These are phyloP conservation scores for Penicillium coffeae DNA, from an alignment of 495 filamentous ascomycete genomes.

Conservation along the genomic window DNA sequence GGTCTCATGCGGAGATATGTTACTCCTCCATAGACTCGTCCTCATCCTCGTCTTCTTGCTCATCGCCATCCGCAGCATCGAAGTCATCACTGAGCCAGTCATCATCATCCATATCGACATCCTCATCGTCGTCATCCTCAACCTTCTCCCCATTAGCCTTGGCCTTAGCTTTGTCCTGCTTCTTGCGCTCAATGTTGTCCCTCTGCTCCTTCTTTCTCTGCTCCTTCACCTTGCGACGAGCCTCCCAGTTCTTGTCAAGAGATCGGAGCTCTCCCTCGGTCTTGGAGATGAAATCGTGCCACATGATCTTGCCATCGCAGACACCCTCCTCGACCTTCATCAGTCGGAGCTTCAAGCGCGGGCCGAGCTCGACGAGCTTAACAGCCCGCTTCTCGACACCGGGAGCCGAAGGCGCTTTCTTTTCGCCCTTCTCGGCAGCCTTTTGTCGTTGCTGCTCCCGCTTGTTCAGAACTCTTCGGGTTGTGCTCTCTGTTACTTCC, in stretches of 20 bases:
- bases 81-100: conserved; percentile 61
- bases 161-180: conserved; percentile 53
- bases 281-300: conserved; percentile 93
- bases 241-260: conserved; percentile 76
- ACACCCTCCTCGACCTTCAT: conserved; percentile 95
- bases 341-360: conserved; percentile 82
- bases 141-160: conserved; percentile 39
- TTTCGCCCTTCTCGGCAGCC: conserved; percentile 36
- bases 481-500: conserved; percentile 72
- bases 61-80: conserved; percentile 47
- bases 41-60: conserved; percentile 42
- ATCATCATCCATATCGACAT: conserved; percentile 51
- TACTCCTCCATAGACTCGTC: conserved; percentile 41
- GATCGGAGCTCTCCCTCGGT: conserved; percentile 68
- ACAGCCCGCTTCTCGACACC: conserved; percentile 78
- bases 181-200: conserved; percentile 85
- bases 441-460: conserved; percentile 54
- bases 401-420: conserved; percentile 27
- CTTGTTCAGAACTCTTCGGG: conserved; percentile 67
- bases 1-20: neutral
- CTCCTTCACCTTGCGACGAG: conserved; percentile 74
- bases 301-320: conserved; percentile 88
- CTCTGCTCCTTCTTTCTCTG: conserved; percentile 73
- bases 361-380: conserved; percentile 87
- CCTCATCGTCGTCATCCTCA: conserved; percentile 53